phyloP scores from a whole-genome alignment of 1,284 basidiomycete species.

The Tetrapyrgos nigripes region DNA sequence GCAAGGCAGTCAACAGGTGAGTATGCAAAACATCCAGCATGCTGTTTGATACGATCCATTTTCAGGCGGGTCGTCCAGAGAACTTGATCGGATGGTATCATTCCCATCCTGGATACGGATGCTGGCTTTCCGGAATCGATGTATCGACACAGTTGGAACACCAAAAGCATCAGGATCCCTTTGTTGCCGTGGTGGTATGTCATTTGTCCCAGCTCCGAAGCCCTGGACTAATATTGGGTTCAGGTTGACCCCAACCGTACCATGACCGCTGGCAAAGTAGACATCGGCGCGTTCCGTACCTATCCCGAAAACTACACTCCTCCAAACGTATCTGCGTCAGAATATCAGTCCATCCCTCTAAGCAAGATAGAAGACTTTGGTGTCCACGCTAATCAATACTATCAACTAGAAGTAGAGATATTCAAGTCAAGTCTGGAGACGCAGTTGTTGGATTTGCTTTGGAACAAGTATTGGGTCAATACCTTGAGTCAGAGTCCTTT shows the following conservation, averaged over 20 bases:
- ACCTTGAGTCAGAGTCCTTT: conserved; percentile 92
- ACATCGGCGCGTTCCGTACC: conserved; percentile 98
- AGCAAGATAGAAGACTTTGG: conserved; percentile 98
- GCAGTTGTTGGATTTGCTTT: conserved; percentile 86
- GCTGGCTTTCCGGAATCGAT: conserved; percentile 97
- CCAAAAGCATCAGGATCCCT: conserved; percentile 95
- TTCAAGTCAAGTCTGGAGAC: conserved; percentile 93
- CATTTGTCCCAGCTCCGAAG: background rate
- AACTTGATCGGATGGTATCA: conserved; percentile 99
- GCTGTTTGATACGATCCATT: background rate
- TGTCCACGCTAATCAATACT: conserved; percentile 97
- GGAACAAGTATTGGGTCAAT: conserved; percentile 99
- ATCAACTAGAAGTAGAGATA: conserved; percentile 91
- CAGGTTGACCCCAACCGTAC: conserved; percentile 98
- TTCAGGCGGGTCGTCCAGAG: conserved; percentile 82
- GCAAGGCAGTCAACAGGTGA: conserved; percentile 77
- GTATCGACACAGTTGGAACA: conserved; percentile 96
- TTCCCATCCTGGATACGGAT: conserved; percentile 96
- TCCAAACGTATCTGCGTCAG: conserved; percentile 68
- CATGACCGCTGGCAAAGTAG: conserved; percentile 96
- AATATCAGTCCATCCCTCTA: conserved; percentile 95
- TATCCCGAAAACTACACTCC: conserved; percentile 94
- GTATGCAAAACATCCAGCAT: too few species aligned
- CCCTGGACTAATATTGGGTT: conserved; percentile 4
- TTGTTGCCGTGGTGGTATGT: conserved; percentile 94